Evolutionary conservation across 495 filamentous ascomycete genomes (phyloP).

Genomic region (Neohortaea acidophila): DNA sequence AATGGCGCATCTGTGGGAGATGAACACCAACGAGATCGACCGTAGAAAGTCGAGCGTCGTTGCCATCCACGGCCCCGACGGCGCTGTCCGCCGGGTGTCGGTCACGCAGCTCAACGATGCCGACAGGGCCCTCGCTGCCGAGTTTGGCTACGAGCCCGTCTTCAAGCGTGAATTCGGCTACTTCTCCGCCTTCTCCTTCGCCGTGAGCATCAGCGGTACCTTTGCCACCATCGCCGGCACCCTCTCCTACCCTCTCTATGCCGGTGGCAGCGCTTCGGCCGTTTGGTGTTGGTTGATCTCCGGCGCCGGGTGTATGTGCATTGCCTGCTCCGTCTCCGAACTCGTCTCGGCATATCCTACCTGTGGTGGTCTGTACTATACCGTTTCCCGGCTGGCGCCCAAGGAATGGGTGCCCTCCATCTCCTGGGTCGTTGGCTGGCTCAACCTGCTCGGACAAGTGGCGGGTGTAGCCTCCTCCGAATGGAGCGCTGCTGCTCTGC

Average conservation of each 20-base stretch:
- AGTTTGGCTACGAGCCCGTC: slow-evolving; percentile 25
- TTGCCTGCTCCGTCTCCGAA: slow-evolving; percentile 42
- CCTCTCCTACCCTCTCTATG: slow-evolving; percentile 42
- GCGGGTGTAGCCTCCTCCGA: slow-evolving; percentile 46
- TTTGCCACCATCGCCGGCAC: slow-evolving; percentile 48
- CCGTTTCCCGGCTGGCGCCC: slow-evolving; percentile 31
- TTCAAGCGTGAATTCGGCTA: slow-evolving; percentile 51
- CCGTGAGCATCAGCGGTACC: slow-evolving; percentile 45
- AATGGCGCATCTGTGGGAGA: not conserved
- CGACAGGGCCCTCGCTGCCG: slow-evolving; percentile 18
- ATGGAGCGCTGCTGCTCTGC: slow-evolving; percentile 46
- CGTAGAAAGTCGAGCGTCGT: slow-evolving; percentile 12
- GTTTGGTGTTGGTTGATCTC: slow-evolving; percentile 53
- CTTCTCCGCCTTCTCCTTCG: slow-evolving; percentile 48
- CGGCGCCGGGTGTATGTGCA: slow-evolving; percentile 47
- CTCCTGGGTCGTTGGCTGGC: slow-evolving; percentile 37
- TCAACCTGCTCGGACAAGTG: slow-evolving; percentile 47
- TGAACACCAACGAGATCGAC: slow-evolving; percentile 6
- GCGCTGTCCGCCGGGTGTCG: slow-evolving; percentile 7
- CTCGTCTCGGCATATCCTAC: slow-evolving; percentile 45
- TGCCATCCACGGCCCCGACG: slow-evolving; percentile 11
- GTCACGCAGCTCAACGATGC: slow-evolving; percentile 17
- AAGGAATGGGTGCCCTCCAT: slow-evolving; percentile 25
- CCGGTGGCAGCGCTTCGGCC: slow-evolving; percentile 43
- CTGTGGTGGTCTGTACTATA: slow-evolving; percentile 38